Base-by-base conservation (phyloP, 2,329 filamentous ascomycete genomes). In the Colletotrichum brevisporum region DNA sequence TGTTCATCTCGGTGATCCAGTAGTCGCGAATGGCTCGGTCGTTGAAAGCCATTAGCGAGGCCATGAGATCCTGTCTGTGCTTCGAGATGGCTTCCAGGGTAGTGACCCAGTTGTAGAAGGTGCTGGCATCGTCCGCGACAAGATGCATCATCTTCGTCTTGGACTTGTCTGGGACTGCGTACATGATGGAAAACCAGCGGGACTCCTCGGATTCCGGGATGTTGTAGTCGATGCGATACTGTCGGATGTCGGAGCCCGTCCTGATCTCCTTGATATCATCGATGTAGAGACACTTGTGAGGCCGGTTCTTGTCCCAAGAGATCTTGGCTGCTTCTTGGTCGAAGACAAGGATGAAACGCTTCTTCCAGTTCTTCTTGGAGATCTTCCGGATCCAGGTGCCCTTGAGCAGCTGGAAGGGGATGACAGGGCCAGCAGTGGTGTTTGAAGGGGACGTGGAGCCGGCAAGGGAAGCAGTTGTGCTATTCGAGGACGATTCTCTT, bases 181-280 rank as follows among this genome's bases (percentile, higher is more conserved):
- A 98, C 61, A 97, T 88, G 73, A 99, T 94, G 31, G 95, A 97
- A 76, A 98, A 95, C 88, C 95, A 97, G 15, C 90, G 89, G 8
- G 86, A 82, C 74, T 95, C 92, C 47, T 90, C 88, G 6, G 88
- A 83, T 59, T 91, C 88, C 0, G 91, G 83, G 24, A 96, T 83
- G 47, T 90, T 89, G 76, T 92, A 93, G 78, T 98, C 95, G 75
- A 95, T 90, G 50, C 94, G 92, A 78, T 97, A 97, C 77, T 97
- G 95, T 66, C 93, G 90, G 18, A 95, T 94, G 77, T 98, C 94
- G 13, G 88, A 88, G 18, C 94, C 94, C 41, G 91, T 90, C 71
- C 95, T 91, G 55, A 98, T 94, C 76, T 97, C 94, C 76, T 93
- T 92, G 75, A 99, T 95, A 78, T 98, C 94, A 76, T 99, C 96